Percentiles rank a stretch among this genome's conserved stretches.
These are phyloP conservation scores for Protostelium mycophagum DNA, from an alignment of 78 protist species.

Conservation along the genomic window DNA sequence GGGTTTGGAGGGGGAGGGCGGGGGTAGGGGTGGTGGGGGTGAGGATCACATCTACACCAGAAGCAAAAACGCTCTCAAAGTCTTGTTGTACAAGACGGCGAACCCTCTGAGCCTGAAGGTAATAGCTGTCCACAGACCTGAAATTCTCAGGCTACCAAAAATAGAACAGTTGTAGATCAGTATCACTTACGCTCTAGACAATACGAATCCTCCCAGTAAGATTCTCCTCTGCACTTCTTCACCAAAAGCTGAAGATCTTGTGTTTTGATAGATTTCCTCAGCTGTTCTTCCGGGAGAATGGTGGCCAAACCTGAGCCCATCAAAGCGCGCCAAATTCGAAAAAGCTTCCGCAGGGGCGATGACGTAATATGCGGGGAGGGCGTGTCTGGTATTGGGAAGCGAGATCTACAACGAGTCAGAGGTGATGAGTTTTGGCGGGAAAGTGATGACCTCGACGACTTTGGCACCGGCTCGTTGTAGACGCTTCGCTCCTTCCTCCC, in stretches of 20 bases:
- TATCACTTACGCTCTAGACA: conserved; percentile 40
- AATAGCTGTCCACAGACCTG: conserved; percentile 34
- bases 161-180: neutral
- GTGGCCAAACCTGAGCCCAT: conserved; percentile 68
- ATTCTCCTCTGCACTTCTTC: conserved; percentile 58
- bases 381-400: conserved; percentile 48
- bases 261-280: conserved; percentile 32
- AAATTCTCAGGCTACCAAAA: no score
- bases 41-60: conserved; percentile 33
- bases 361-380: conserved; percentile 73
- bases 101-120: conserved; percentile 40
- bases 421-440: neutral
- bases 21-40: conserved; percentile 54
- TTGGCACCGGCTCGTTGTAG: conserved; percentile 52
- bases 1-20: no score
- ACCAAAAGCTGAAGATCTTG: conserved; percentile 46
- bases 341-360: conserved; percentile 81
- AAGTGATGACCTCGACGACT: conserved; percentile 18
- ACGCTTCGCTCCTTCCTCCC: conserved; percentile 39
- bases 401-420: conserved; percentile 8
- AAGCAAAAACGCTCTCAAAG: conserved; percentile 18
- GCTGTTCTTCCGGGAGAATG: neutral
- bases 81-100: conserved; percentile 58
- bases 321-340: conserved; percentile 71
- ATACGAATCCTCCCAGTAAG: conserved; percentile 58